A percentile compares a stretch with the other conserved stretches of the same genome.
These are phyloP conservation scores for Talaromyces nanjingensis DNA, from an alignment of 495 filamentous ascomycete genomes.

Conservation along the genomic window DNA sequence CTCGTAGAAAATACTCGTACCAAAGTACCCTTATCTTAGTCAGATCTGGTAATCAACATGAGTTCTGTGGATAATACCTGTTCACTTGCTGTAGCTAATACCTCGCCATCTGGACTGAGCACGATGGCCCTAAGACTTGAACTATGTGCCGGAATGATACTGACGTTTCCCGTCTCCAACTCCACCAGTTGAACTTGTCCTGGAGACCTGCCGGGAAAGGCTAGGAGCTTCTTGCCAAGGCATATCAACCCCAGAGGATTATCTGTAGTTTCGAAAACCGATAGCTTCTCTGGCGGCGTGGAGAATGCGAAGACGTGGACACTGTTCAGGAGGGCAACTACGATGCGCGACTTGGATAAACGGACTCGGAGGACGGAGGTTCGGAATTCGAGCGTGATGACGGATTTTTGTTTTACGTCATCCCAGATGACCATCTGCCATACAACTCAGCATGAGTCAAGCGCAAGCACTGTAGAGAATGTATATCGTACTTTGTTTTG, in stretches of 20 bases:
- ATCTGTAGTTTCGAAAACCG: conserved; percentile 77
- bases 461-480: conserved; percentile 1
- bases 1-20: conserved; percentile 74
- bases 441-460: neutral
- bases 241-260: conserved; percentile 79
- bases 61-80: conserved; percentile 41
- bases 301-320: conserved; percentile 81
- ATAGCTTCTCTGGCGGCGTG: conserved; percentile 63
- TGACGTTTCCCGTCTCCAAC: conserved; percentile 73
- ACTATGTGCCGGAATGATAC: conserved; percentile 88
- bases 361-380: conserved; percentile 72
- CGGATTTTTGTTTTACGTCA: conserved; percentile 68
- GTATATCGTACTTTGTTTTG: conserved; percentile 62
- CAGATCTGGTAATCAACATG: conserved; percentile 5
- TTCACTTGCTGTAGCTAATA: conserved; percentile 88
- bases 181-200: conserved; percentile 94
- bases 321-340: conserved; percentile 74
- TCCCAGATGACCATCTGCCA: conserved; percentile 83
- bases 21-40: conserved; percentile 62
- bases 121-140: conserved; percentile 71
- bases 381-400: conserved; percentile 65
- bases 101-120: conserved; percentile 70
- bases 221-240: conserved; percentile 62
- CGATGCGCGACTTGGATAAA: conserved; percentile 69
- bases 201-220: conserved; percentile 74